Base-by-base conservation (phyloP, 768 basidiomycete species). In the Termitomyces sp. region DNA sequence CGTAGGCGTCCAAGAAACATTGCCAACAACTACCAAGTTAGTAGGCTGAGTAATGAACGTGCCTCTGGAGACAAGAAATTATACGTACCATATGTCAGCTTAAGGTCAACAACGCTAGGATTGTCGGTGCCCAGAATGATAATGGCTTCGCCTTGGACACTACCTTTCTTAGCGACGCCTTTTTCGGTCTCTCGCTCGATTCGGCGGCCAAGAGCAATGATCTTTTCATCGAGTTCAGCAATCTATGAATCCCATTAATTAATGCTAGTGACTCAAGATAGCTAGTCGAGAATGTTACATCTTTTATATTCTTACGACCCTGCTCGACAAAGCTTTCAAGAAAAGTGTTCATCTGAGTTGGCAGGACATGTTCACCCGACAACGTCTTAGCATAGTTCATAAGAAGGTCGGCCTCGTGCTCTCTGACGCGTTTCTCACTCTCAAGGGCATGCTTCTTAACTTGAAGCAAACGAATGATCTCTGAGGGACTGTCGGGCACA, bases 41-140 rank as follows among this genome's bases (percentile, higher is more conserved):
- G 47, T 3, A 36, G 45, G 29, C 29, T 2, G 20, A 37, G 37
- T 48, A 3, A 34, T 12, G 9, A 43, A 14, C 17, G 8, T 3
- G 7, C 20, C 15, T 29, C 36, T 29, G 20, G 9, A 38, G 17
- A 17, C 45, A 14, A 46, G 52, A 42, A 29, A 49, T 29, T 42
- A 48, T 4, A 71, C 82, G 36, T 62, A 85, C 84, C 76, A 65
- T 87, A 87, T 4, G 82, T 81, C 17, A 86, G 66, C 60, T 76
- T 81, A 46, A 88, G 72, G 11, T 81, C 75, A 29, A 80, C 71
- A 2, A 66, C 63, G 1, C 66, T 69, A 11, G 76, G 70, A 1
- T 70, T 68, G 45, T 81, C 79, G 2, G 79, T 66, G 29, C 72
- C 71, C 36, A 85, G 70, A 37, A 83, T 77, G 58, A 82, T 72